Base-by-base conservation (phyloP, 1,284 basidiomycete species). In the Pseudozyma hubeiensis region DNA sequence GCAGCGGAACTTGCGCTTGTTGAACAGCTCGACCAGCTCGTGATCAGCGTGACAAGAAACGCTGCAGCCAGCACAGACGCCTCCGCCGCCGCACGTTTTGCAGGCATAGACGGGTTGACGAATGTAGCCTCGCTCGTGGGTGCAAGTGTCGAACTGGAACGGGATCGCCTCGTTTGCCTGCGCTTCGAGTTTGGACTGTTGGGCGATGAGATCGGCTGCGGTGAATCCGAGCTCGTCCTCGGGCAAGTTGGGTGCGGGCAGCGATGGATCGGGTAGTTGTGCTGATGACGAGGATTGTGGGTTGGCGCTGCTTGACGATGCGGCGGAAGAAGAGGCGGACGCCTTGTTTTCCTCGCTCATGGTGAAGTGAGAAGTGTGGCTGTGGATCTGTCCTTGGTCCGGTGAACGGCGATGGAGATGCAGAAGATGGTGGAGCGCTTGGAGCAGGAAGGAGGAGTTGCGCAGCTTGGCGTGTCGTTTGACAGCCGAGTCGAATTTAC, bases 31-130 rank as follows among this genome's bases (percentile, higher is more conserved):
- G 5, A 84, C 77, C 24, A 84, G 77, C n/a, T 84, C 78, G 46
- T 84, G 82, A 4, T 81, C 80, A 17, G 77, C 79, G 63, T 86
- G 85, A 53, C 85, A 86, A 3, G 81, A 75, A 13, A 86, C 77
- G 34, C 82, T 84, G 68, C 85, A 86, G 2, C 78, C 84, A 0
- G 82, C 81, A 57, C 85, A 86, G n/a, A 86, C 83, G 7, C 84
- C 85, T n/a, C 78, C 76, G 13, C 83, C 65, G 24, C 83, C 80
- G 30, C 82, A 84, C 5, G 79, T 81, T 50, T 69, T 66, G 64
- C 82, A 86, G 19, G 83, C 80, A 47, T 77, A 86, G 24, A 86
- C 68, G 2, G 85, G 82, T 60, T 86, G 85, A 17, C 83, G 79
- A 57, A 85, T 79, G 64, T 82, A 77, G 30, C 84, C 84, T 16